Percentiles rank a stretch among this genome's conserved stretches.
These are phyloP conservation scores for Calonectria pauciramosa DNA, from an alignment of 2,329 filamentous ascomycete species.

Conservation along the genomic window DNA sequence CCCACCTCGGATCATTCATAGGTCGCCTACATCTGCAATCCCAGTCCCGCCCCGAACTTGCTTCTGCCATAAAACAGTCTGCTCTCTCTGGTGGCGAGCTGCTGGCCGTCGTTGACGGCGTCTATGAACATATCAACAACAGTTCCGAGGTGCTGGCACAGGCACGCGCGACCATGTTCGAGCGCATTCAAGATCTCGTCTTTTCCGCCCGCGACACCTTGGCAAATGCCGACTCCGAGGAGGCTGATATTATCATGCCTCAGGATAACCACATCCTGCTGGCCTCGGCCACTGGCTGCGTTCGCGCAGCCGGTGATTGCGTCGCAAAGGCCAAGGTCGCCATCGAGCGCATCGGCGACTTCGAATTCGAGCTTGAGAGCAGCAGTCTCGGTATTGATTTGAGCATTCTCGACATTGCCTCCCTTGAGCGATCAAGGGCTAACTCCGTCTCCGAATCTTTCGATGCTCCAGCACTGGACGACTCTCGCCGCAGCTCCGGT, in stretches of 20 bases:
- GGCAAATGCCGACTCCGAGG: slow-evolving; percentile 74
- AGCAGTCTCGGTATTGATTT: slow-evolving; percentile 69
- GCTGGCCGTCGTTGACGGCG: slow-evolving; percentile 83
- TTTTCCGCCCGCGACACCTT: slow-evolving; percentile 86
- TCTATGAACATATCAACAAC: slow-evolving; percentile 82
- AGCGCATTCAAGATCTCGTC: slow-evolving; percentile 84
- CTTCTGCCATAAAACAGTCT: slow-evolving; percentile 85
- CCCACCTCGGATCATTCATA: slow-evolving; percentile 92
- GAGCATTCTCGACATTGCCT: slow-evolving; percentile 60
- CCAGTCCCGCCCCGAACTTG: slow-evolving; percentile 87
- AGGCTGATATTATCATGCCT: slow-evolving; percentile 84
- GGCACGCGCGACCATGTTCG: slow-evolving; percentile 82
- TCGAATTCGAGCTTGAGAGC: slow-evolving; percentile 83
- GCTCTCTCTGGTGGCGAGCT: slow-evolving; percentile 85
- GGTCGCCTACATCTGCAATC: slow-evolving; percentile 91
- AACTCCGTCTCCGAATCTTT: slow-evolving; percentile 52
- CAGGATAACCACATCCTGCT: slow-evolving; percentile 83
- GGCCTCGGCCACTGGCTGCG: slow-evolving; percentile 85
- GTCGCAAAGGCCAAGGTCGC: slow-evolving; percentile 87
- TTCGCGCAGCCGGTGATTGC: slow-evolving; percentile 91
- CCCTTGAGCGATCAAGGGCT: slow-evolving; percentile 49
- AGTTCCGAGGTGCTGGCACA: slow-evolving; percentile 76
- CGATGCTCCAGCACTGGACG: slow-evolving; percentile 55
- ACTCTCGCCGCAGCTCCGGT: slow-evolving; percentile 54
- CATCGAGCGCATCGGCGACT: slow-evolving; percentile 91